phyloP scores from a whole-genome alignment of 225 moss, liverwort and hornwort species.

The Anthoceros angustus region DNA sequence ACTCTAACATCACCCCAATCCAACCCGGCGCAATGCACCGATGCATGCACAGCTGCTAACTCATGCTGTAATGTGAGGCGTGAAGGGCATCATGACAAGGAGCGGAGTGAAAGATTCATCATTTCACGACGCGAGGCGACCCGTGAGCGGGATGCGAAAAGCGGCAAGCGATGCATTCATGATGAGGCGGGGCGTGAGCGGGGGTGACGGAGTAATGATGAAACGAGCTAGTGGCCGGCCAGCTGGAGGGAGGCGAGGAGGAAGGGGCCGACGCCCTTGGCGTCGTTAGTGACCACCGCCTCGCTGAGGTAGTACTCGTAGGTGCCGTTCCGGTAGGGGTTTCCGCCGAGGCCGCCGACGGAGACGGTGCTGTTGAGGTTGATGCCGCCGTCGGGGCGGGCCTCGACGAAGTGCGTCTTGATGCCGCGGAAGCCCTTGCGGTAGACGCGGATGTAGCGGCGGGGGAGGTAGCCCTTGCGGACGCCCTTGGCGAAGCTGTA shows the following conservation, averaged over 20 bases:
- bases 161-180: too few species aligned
- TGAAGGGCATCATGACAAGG: too few species aligned
- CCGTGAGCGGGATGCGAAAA: too few species aligned
- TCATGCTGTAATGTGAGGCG: too few species aligned
- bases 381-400: constrained; percentile 18
- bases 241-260: constrained; percentile 34
- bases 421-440: constrained; percentile 31
- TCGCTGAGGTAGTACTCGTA: constrained; percentile 51
- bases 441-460: constrained; percentile 8
- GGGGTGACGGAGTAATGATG: too few species aligned
- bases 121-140: too few species aligned
- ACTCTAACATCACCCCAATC: too few species aligned
- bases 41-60: too few species aligned
- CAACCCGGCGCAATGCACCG: too few species aligned
- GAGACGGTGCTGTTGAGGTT: constrained; percentile 35
- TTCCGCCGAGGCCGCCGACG: constrained; percentile 50
- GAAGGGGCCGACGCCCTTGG: constrained; percentile 55
- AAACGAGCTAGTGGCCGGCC: not conserved
- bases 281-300: constrained; percentile 41
- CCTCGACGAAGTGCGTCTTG: constrained; percentile 22
- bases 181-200: too few species aligned
- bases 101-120: too few species aligned
- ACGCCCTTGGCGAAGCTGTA: constrained; percentile 41
- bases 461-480: constrained; percentile 29
- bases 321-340: constrained; percentile 40